Percentiles rank a stretch among this genome's conserved stretches.
Evolutionary conservation across 768 basidiomycete genomes (phyloP).

Genomic region (Fomitopsis serialis): DNA sequence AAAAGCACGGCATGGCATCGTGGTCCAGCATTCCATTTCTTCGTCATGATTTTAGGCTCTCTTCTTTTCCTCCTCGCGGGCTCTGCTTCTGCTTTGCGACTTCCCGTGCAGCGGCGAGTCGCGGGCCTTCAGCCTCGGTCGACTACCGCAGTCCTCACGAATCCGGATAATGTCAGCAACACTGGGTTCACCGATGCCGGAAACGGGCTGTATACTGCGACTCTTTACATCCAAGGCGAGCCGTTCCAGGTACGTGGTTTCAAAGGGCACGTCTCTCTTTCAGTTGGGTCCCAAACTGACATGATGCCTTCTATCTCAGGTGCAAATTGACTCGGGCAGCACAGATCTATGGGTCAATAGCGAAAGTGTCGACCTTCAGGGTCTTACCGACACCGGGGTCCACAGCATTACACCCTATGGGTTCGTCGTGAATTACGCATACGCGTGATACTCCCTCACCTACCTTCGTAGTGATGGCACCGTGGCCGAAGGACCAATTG

Average conservation of each 20-base stretch:
- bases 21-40: not conserved
- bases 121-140: not conserved
- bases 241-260: not conserved
- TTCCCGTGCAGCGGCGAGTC: not conserved
- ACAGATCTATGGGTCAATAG: not conserved
- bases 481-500: not conserved
- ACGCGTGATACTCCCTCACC: too few relatives aligned
- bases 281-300: not conserved
- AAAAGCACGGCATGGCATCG: not conserved
- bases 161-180: not conserved
- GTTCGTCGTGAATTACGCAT: not conserved
- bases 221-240: slow-evolving; percentile 1
- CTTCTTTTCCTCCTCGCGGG: not conserved
- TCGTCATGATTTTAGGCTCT: not conserved
- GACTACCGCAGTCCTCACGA: not conserved
- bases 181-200: not conserved
- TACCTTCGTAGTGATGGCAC: not conserved
- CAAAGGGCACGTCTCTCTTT: not conserved
- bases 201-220: not conserved
- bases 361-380: not conserved
- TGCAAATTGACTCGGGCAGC: not conserved
- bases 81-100: not conserved
- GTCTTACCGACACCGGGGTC: not conserved
- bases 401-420: not conserved
- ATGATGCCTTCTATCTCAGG: not conserved